Conservation (phyloP, 2,329 filamentous ascomycete genomes). For the Monilinia polystroma region DNA sequence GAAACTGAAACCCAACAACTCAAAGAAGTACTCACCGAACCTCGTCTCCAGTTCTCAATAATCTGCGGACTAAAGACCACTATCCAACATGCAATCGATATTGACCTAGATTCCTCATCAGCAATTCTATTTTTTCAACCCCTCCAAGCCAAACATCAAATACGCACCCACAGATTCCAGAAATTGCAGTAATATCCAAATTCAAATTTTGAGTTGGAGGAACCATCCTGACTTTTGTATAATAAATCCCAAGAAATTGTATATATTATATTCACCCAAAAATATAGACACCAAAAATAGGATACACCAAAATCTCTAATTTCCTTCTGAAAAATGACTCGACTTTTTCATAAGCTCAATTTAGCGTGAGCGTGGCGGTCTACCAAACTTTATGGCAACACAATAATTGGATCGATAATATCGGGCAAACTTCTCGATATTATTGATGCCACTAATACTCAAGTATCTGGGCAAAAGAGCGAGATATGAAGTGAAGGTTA, state of each 20-base stretch:
- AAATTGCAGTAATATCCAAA: constrained; percentile 85
- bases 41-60: constrained; percentile 85
- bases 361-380: constrained; percentile 7
- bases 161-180: constrained; percentile 80
- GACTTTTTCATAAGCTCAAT: background rate
- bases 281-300: background rate
- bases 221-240: constrained; percentile 36
- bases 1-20: background rate
- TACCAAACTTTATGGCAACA: constrained; percentile 3
- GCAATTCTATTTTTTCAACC: background rate
- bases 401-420: background rate
- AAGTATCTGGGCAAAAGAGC: background rate
- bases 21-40: constrained; percentile 47
- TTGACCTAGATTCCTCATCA: constrained; percentile 58
- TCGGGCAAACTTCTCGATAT: constrained; percentile 18
- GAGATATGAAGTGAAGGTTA: background rate
- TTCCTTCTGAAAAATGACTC: background rate
- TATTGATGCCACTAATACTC: background rate
- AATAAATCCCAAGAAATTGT: background rate
- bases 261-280: background rate
- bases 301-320: background rate
- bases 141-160: background rate
- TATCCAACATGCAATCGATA: constrained; percentile 94
- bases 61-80: constrained; percentile 98
- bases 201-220: constrained; percentile 57